Base-by-base conservation (phyloP, 1,284 basidiomycete species). In the Ganoderma leucocontextum region DNA sequence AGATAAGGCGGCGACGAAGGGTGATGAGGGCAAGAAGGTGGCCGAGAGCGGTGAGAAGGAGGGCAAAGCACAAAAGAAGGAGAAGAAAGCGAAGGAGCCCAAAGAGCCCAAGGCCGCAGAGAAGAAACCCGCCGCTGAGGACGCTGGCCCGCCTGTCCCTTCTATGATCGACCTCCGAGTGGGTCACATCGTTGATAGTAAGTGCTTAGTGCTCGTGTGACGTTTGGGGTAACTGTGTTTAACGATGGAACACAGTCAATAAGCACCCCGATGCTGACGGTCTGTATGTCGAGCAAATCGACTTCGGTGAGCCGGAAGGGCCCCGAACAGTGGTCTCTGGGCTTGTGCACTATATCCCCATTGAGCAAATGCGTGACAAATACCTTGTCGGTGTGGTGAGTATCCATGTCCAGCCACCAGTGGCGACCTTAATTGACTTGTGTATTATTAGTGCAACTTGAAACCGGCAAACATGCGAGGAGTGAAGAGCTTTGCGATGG, bases 401-500 rank as follows among this genome's bases (percentile, higher is more conserved):
- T 83, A 13, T 19, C 33, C 8, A 52, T 64, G 33, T 2, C 25
- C 63, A 65, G 22, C 29, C 25, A 8, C 47, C 42, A 57, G 61
- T 36, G 53, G 19, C 41, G 71, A 35, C 49, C 68, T 41, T 52
- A 39, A 60, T 62, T 58, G 53, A 66, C 15, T 49, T 7, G 33
- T 47, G n/a, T 60, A 4, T 2, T 64, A 3, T 69, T 29, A 94
- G 91, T 96, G 95, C 82, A 98, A 98, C 80, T 82, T 99, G 70
- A 98, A 99, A 81, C 97, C 96, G 6, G 97, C 94, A 19, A 93
- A 86, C 74, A 98, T 99, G 96, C 90, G 97, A 67, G 97, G 97
- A 5, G 90, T 98, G 73, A 98, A 97, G 83, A 97, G 95, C 71
- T 96, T 93, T 76, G 97, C 95, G 36, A 98, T 99, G 97, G 93